Conservation (phyloP, 768 basidiomycete genomes). For the Kwoniella bestiolae region DNA sequence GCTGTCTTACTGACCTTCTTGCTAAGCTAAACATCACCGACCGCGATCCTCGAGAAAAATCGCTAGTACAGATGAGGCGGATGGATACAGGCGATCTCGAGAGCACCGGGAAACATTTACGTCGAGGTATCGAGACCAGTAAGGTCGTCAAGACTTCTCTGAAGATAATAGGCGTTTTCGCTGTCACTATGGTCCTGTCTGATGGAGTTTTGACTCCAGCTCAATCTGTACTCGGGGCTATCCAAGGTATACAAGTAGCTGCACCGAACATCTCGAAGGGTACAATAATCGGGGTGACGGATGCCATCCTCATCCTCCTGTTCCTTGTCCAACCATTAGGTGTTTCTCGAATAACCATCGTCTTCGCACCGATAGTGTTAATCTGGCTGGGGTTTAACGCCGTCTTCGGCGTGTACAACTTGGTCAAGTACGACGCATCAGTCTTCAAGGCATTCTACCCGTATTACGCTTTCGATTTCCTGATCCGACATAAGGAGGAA, state of each 20-base stretch:
- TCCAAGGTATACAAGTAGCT: slow-evolving; percentile 5
- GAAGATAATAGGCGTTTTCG: background rate
- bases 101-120: background rate
- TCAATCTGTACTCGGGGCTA: slow-evolving; percentile 5
- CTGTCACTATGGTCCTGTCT: slow-evolving; percentile 3
- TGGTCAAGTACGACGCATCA: slow-evolving; percentile 3
- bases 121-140: slow-evolving; percentile 2
- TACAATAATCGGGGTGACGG: slow-evolving; percentile 1
- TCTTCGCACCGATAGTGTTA: slow-evolving; percentile 3
- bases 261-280: background rate
- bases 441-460: slow-evolving; percentile 9
- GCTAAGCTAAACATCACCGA: slow-evolving; percentile 3
- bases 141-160: background rate
- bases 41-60: slow-evolving; percentile 3
- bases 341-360: background rate
- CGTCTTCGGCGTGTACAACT: slow-evolving; percentile 2
- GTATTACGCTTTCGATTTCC: slow-evolving; percentile 4
- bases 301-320: background rate
- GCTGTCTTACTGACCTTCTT: no score
- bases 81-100: background rate
- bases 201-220: slow-evolving; percentile 3
- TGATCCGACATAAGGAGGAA: slow-evolving; percentile 7
- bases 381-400: slow-evolving; percentile 6
- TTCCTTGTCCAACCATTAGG: slow-evolving; percentile 4
- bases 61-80: background rate